These are phyloP conservation scores for Westerdykella aurantiaca DNA, from an alignment of 2,329 filamentous ascomycete species.

Conservation along the genomic window DNA sequence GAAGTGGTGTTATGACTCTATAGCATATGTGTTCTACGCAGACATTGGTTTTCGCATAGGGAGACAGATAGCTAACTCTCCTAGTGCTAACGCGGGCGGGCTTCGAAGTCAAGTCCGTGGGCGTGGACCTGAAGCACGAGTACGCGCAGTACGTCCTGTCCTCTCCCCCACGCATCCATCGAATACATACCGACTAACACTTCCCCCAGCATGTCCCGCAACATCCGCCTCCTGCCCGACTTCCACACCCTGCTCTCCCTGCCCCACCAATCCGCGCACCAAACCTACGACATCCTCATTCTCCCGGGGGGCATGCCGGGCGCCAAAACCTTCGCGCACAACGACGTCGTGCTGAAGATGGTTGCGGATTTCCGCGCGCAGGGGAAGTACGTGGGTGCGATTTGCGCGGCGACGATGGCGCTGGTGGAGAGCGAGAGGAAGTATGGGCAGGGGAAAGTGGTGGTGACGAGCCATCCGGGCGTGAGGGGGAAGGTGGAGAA, in stretches of 20 bases:
- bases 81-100: constrained; percentile 37
- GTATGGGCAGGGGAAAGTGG: constrained; percentile 13
- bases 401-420: constrained; percentile 37
- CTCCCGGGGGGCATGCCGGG: constrained; percentile 36
- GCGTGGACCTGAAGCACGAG: constrained; percentile 31
- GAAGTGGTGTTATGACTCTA: neutral
- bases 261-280: constrained; percentile 9
- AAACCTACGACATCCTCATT: constrained; percentile 30
- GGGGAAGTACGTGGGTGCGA: constrained; percentile 32
- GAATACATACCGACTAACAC: neutral
- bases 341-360: constrained; percentile 20
- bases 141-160: constrained; percentile 24
- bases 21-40: neutral
- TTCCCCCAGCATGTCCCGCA: constrained; percentile 30
- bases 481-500: constrained; percentile 27
- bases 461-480: constrained; percentile 37
- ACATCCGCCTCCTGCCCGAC: constrained; percentile 35
- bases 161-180: neutral
- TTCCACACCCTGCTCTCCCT: constrained; percentile 16
- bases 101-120: constrained; percentile 32
- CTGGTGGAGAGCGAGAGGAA: constrained; percentile 26
- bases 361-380: constrained; percentile 24
- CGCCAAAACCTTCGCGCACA: constrained; percentile 30
- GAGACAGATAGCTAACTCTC: neutral
- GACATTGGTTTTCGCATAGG: neutral